These are phyloP conservation scores for Solanum ossicruentum DNA, from an alignment of 257 asterid species.

Conservation along the genomic window DNA sequence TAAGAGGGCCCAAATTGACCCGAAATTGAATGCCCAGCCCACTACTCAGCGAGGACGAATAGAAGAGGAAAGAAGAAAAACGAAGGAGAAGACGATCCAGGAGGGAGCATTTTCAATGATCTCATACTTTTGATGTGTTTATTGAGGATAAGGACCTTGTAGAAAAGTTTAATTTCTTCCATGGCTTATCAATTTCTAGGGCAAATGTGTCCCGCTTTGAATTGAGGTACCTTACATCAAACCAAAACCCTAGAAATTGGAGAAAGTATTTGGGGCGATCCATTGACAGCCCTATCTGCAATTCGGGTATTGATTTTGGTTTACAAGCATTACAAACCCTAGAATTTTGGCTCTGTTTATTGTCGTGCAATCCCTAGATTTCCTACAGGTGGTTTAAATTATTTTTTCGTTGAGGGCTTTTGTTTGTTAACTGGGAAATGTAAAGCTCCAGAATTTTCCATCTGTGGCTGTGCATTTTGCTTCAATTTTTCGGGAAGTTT, in stretches of 20 bases:
- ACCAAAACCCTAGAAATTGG: slow-evolving; percentile 38
- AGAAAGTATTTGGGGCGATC: slow-evolving; percentile 9
- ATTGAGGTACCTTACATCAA: slow-evolving; percentile 13
- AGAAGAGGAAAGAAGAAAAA: slow-evolving; percentile 25
- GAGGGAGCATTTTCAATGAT: not conserved
- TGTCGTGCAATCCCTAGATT: slow-evolving; percentile 25
- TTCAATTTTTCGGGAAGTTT: slow-evolving; percentile 15
- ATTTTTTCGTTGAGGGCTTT: not conserved
- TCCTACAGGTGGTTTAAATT: not conserved
- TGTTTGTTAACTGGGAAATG: not conserved
- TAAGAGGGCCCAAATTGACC: slow-evolving; percentile 15
- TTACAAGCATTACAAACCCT: slow-evolving; percentile 9
- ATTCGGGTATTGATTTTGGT: slow-evolving; percentile 5
- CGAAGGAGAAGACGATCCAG: slow-evolving; percentile 26
- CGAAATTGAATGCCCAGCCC: slow-evolving; percentile 32
- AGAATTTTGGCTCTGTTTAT: slow-evolving; percentile 9
- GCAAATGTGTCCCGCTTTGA: slow-evolving; percentile 10
- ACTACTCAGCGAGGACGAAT: slow-evolving; percentile 15
- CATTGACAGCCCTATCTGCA: not conserved
- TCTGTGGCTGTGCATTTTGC: slow-evolving; percentile 28
- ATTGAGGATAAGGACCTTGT: not conserved
- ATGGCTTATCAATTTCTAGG: slow-evolving; percentile 13
- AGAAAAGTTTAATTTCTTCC: slow-evolving; percentile 5
- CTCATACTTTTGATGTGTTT: not conserved
- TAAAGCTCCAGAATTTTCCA: not conserved